These are phyloP conservation scores for Eimeria maxima DNA, from an alignment of 169 alveolate genomes.

Conservation along the genomic window DNA sequence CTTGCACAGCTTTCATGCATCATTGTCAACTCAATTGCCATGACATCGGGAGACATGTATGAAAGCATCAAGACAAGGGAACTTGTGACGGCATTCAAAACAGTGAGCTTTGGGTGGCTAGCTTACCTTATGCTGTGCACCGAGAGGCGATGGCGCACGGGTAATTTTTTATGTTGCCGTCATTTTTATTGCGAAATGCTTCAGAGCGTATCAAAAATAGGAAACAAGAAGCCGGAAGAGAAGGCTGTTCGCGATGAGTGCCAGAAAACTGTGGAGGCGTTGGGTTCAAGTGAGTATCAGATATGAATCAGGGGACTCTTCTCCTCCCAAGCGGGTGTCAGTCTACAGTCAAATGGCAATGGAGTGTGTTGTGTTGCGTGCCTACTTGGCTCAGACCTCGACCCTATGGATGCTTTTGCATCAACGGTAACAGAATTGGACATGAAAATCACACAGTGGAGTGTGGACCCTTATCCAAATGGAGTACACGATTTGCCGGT, in stretches of 20 bases:
- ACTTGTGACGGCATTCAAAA: conserved; percentile 76
- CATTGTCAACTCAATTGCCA: conserved; percentile 81
- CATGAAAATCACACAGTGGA: conserved; percentile 93
- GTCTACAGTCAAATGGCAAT: background rate
- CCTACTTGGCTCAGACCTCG: conserved; percentile 56
- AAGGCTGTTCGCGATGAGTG: conserved; percentile 81
- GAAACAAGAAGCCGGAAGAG: conserved; percentile 80
- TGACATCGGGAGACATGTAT: conserved; percentile 84
- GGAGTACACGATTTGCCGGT: conserved; percentile 96
- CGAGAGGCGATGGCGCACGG: background rate
- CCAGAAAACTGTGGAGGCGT: conserved; percentile 79
- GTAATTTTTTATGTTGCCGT: background rate
- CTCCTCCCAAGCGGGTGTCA: background rate
- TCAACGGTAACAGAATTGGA: conserved; percentile 77
- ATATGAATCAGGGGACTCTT: background rate
- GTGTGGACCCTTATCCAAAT: conserved; percentile 95
- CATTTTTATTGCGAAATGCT: background rate
- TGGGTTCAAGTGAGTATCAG: conserved; percentile 64
- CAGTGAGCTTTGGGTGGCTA: conserved; percentile 32
- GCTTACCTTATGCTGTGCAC: background rate
- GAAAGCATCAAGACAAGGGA: conserved; percentile 81
- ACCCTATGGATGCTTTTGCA: conserved; percentile 85
- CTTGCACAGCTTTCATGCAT: conserved; percentile 78
- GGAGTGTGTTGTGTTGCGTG: background rate
- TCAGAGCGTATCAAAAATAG: conserved; percentile 76